Conservation (phyloP, 2,329 filamentous ascomycete species). For the Magnaporthiopsis poae region DNA sequence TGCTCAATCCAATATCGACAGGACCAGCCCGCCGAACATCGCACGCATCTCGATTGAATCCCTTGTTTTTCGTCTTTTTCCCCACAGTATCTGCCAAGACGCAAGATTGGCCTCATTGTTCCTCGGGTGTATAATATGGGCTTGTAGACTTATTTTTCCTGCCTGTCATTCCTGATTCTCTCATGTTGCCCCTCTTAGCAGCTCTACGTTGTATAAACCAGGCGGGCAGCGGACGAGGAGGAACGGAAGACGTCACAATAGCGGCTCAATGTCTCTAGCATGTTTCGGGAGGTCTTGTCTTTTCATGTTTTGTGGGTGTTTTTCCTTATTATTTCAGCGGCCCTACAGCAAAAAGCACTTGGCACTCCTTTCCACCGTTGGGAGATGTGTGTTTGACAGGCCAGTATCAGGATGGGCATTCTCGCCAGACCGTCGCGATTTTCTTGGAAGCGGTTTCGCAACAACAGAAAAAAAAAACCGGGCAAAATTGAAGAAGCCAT, state of each 20-base stretch:
- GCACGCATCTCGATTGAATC: neutral
- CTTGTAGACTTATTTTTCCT: constrained; percentile 17
- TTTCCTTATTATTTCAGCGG: constrained; percentile 6
- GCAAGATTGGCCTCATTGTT: constrained; percentile 20
- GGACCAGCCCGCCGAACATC: neutral
- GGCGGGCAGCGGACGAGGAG: neutral
- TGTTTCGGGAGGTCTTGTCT: neutral
- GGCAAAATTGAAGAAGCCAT: neutral
- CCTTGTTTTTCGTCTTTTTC: neutral
- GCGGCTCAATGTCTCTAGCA: neutral
- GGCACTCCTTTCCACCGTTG: neutral
- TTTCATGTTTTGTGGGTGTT: neutral
- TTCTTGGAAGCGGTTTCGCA: neutral
- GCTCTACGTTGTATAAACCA: neutral
- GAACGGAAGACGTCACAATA: neutral
- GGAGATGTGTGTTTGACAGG: neutral
- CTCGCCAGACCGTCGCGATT: neutral
- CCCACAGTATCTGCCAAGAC: constrained; percentile 1
- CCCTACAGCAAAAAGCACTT: neutral
- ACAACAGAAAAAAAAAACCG: neutral
- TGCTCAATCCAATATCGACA: neutral
- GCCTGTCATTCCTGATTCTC: neutral
- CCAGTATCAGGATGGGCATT: neutral
- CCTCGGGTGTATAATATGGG: constrained; percentile 14
- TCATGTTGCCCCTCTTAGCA: neutral